Conservation (phyloP, 306 rosid genomes). For the Cucumis melo region DNA sequence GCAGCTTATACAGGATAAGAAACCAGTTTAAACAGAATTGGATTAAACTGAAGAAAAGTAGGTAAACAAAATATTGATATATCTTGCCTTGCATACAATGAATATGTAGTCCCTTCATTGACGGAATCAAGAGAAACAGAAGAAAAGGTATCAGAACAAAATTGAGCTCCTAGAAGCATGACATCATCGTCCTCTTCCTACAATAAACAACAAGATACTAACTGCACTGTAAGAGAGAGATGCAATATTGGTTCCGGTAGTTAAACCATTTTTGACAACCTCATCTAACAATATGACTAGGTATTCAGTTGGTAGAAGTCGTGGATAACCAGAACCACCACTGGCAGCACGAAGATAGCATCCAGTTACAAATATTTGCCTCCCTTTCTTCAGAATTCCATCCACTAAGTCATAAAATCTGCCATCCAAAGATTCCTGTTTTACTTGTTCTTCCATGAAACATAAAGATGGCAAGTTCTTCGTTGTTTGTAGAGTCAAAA, state of each 20-base stretch:
- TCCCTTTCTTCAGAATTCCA: slow-evolving; percentile 77
- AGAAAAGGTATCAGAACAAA: slow-evolving; percentile 74
- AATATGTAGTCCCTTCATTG: slow-evolving; percentile 41
- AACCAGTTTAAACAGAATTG: background rate
- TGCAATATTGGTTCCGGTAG: background rate
- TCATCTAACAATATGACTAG: slow-evolving; percentile 67
- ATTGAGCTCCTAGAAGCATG: slow-evolving; percentile 78
- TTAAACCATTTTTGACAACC: slow-evolving; percentile 24
- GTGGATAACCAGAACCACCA: slow-evolving; percentile 49
- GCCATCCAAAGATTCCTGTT: slow-evolving; percentile 10
- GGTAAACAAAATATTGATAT: background rate
- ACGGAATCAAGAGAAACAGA: slow-evolving; percentile 52
- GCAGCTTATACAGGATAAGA: background rate
- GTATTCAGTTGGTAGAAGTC: slow-evolving; percentile 89
- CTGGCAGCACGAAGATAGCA: slow-evolving; percentile 75
- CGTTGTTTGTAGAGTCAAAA: background rate
- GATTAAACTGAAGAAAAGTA: background rate
- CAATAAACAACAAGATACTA: background rate
- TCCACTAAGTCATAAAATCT: slow-evolving; percentile 66
- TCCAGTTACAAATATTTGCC: slow-evolving; percentile 82
- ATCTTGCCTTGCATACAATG: slow-evolving; percentile 63
- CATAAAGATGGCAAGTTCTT: slow-evolving; percentile 1
- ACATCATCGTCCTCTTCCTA: slow-evolving; percentile 85
- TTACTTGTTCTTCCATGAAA: slow-evolving; percentile 6
- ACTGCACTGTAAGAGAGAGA: background rate